Base-by-base conservation (phyloP, 106 monocot genomes). In the Gastrodia elata region DNA sequence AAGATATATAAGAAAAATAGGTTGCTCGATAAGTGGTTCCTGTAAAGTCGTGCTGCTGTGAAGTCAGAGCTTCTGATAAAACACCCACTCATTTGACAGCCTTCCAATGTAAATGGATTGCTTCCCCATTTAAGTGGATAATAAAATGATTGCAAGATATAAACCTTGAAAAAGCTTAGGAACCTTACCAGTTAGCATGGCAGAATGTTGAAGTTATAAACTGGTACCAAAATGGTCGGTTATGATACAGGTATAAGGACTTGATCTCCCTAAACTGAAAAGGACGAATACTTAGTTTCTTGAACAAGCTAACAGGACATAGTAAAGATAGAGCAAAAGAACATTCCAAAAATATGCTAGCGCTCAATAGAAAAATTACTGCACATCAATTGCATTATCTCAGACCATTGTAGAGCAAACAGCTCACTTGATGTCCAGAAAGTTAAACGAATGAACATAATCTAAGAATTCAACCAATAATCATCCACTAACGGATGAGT, bases 21-120 rank as follows among this genome's bases (percentile, higher is more conserved):
- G 77, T 98, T 98, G 88, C 98, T 87, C 11, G 98, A 98, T 34
- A 98, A 91, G 80, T 98, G 98, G 68, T 93, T 86, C 98, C 98
- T 97, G 90, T 38, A 74, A 65, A 83, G 68, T 75, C 67, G 1
- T 40, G 70, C 69, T 65, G 70, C 38, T 34, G 57, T 65, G 74
- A 73, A 22, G 77, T 68, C 79, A 83, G 80, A 68, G 68, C 61
- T n/a, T 42, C 59, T 79, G 8, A 49, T 33, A 64, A 22, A 41
- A 76, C 41, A 36, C n/a, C n/a, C 30, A 20, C 68, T 13, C 16
- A 34, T 65, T 65, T 34, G 35, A 14, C 32, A 25, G 18, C 58
- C 49, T 38, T n/a, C 11, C 15, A 48, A 65, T 39, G 42, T 59
- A 76, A 27, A 18, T 24, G 13, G 65, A n/a, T 10, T 24, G 49